These are phyloP conservation scores for Penicillium sp. DNA, from an alignment of 2,329 filamentous ascomycete genomes.

Conservation along the genomic window DNA sequence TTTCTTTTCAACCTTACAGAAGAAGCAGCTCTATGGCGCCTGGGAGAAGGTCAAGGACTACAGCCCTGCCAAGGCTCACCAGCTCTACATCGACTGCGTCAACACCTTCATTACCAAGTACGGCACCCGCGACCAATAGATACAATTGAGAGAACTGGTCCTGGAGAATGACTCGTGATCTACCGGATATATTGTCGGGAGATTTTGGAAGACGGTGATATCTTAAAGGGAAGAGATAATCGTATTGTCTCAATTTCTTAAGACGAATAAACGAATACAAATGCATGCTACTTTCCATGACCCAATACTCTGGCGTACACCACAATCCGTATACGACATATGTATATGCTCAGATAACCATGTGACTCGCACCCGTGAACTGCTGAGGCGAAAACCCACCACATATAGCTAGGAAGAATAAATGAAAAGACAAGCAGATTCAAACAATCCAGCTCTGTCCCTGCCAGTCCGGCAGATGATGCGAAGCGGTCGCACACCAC, in stretches of 20 bases:
- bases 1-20: conserved; percentile 46
- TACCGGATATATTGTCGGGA: neutral
- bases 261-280: conserved; percentile 5
- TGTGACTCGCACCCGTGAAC: neutral
- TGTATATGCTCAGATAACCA: neutral
- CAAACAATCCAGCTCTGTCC: conserved; percentile 56
- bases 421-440: conserved; percentile 31
- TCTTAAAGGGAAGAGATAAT: neutral
- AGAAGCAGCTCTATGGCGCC: conserved; percentile 74
- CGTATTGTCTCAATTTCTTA: neutral
- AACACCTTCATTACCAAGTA: conserved; percentile 68
- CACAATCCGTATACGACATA: neutral
- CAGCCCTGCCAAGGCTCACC: conserved; percentile 66
- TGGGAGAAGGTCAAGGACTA: conserved; percentile 71
- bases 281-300: conserved; percentile 11
- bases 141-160: neutral
- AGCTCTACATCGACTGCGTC: conserved; percentile 70
- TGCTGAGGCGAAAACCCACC: no score
- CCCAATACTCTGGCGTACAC: neutral
- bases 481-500: conserved; percentile 67
- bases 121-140: conserved; percentile 43
- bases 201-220: neutral
- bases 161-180: neutral
- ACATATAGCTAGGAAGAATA: neutral
- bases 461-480: conserved; percentile 62